phyloP scores from a whole-genome alignment of 805 yeast genomes.

The Grigorovia transvaalensis region DNA sequence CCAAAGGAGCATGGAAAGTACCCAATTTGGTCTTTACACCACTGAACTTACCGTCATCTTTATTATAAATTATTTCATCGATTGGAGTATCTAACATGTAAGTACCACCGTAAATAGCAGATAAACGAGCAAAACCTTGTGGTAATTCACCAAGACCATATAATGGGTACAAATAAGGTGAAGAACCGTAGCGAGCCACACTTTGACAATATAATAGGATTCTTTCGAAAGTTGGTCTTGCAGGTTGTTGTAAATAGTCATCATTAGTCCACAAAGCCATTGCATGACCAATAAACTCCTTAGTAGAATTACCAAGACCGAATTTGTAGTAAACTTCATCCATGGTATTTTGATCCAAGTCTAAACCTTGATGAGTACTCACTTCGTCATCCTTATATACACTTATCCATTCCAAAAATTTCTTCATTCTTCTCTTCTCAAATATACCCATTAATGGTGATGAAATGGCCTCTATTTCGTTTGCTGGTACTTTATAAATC shows the following conservation, averaged over 20 bases:
- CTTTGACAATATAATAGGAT: conserved; percentile 77
- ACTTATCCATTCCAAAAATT: conserved; percentile 79
- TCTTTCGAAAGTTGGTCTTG: conserved; percentile 84
- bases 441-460: conserved; percentile 92
- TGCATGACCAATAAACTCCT: conserved; percentile 95
- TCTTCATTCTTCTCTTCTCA: conserved; percentile 91
- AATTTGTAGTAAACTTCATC: conserved; percentile 80
- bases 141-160: conserved; percentile 97
- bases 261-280: conserved; percentile 97
- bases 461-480: conserved; percentile 79
- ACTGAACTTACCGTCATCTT: conserved; percentile 51
- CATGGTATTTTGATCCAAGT: conserved; percentile 83
- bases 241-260: conserved; percentile 77
- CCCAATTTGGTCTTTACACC: conserved; percentile 93
- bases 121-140: conserved; percentile 95
- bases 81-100: conserved; percentile 96
- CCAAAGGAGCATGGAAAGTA: conserved; percentile 80
- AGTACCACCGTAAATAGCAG: conserved; percentile 97
- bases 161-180: conserved; percentile 91
- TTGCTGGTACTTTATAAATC: conserved; percentile 91
- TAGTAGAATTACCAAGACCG: conserved; percentile 86
- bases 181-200: conserved; percentile 89
- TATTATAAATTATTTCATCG: conserved; percentile 73
- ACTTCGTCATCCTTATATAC: conserved; percentile 68
- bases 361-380: conserved; percentile 75